phyloP scores from a whole-genome alignment of 345 rosid genomes.

The Erucastrum elatum region DNA sequence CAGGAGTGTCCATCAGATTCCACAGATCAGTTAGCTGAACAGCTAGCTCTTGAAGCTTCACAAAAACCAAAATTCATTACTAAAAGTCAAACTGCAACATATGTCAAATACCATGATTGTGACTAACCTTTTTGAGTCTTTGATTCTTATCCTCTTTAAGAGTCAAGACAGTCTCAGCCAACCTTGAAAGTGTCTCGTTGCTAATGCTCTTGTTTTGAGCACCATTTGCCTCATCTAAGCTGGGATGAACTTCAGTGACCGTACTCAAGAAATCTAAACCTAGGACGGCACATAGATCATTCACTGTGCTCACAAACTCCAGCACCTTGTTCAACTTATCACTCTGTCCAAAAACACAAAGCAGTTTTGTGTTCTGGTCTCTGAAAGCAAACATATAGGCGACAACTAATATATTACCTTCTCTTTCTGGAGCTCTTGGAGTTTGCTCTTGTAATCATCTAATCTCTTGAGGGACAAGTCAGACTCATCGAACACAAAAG shows the following conservation, averaged over 20 bases:
- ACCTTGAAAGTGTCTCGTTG: constrained; percentile 76
- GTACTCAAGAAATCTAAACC: constrained; percentile 86
- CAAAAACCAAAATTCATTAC: neutral
- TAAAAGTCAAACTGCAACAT: too few species aligned
- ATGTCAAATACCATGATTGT: neutral
- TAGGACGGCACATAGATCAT: constrained; percentile 88
- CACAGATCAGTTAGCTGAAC: constrained; percentile 83
- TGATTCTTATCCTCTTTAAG: constrained; percentile 85
- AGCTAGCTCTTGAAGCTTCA: constrained; percentile 69
- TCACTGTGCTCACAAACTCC: constrained; percentile 90
- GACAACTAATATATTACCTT: constrained; percentile 50
- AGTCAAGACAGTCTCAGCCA: constrained; percentile 78
- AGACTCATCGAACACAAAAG: constrained; percentile 76
- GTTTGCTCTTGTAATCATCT: constrained; percentile 68
- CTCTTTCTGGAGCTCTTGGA: constrained; percentile 92
- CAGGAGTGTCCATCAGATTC: constrained; percentile 96
- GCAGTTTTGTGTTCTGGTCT: constrained; percentile 16
- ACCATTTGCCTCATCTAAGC: constrained; percentile 78
- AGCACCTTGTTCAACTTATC: constrained; percentile 88
- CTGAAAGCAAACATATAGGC: neutral
- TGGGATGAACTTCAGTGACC: constrained; percentile 89
- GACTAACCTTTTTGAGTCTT: constrained; percentile 73
- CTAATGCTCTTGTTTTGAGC: constrained; percentile 86
- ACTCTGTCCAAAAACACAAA: constrained; percentile 52
- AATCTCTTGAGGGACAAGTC: constrained; percentile 81